Evolutionary conservation across 2,329 filamentous ascomycete species (phyloP), one percentile per base, ranked within the genome.

Genomic region (Talaromyces sp.): DNA sequence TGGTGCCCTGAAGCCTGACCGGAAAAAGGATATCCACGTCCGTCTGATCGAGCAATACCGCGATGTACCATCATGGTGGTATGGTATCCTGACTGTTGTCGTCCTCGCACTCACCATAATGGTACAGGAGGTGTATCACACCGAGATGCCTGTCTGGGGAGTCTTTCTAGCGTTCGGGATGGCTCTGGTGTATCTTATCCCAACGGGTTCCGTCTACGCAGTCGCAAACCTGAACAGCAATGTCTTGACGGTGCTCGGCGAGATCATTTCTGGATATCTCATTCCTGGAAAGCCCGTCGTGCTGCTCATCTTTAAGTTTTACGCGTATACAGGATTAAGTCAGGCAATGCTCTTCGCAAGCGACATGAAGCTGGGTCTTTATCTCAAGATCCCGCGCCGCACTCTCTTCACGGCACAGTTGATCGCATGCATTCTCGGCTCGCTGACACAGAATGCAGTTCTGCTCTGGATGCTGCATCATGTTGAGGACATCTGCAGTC

Each of bases 301-400:
- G 47, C 79, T 78, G 65, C 76, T 81, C 77, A 70, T 77, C 3
- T 79, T 79, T 71, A 80, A 80, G 67, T 70, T 87, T 71, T 89
- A 88, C 71, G 85, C 86, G 61, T 88, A 88, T 73, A 83, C 88
- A 54, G 85, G 82, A 75, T 86, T 79, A 64, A 75, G 77, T 13
- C 79, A 82, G 66, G 80, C 77, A 0, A 75, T 82, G 39, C 79
- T 77, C 43, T 83, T 82, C 63, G 75, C 76, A 5, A 75, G 79
- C 62, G 82, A 84, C 67, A 76, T 83, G 76, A 84, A 88, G 72
- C 74, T 84, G 35, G 82, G 77, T 2, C 79, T 83, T 62, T 83
- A 84, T 70, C 74, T 82, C 68, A 82, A 83, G 68, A 80, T 83
- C 52, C 76, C 81, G 0, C 78, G 78, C 1, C 74, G 77, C 10